Evolutionary conservation across 495 filamentous ascomycete species (phyloP).

Genomic region (Ascodesmis nigricans): DNA sequence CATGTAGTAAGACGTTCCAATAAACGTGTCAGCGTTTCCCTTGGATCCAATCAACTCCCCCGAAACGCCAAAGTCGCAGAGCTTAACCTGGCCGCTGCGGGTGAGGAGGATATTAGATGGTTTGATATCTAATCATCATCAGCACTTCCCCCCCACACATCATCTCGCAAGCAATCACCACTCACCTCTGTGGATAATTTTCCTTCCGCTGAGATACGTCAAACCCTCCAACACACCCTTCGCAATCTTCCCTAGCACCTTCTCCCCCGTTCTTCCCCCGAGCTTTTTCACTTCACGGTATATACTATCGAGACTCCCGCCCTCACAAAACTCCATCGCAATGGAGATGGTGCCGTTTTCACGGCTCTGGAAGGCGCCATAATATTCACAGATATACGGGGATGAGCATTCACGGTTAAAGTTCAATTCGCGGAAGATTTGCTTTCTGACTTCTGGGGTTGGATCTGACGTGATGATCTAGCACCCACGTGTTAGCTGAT

Average conservation of each 20-base stretch:
- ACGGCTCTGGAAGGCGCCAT: slow-evolving; percentile 86
- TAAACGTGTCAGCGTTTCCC: slow-evolving; percentile 95
- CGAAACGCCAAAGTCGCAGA: slow-evolving; percentile 94
- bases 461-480: slow-evolving; percentile 96
- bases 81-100: slow-evolving; percentile 78
- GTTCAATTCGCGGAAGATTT: slow-evolving; percentile 81
- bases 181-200: slow-evolving; percentile 80
- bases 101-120: slow-evolving; percentile 92
- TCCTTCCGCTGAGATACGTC: slow-evolving; percentile 85
- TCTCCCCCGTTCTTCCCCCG: slow-evolving; percentile 85
- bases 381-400: slow-evolving; percentile 87
- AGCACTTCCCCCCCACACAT: slow-evolving; percentile 1
- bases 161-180: background rate
- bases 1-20: slow-evolving; percentile 98
- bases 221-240: slow-evolving; percentile 86
- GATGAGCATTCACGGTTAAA: slow-evolving; percentile 96
- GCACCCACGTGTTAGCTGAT: slow-evolving; percentile 11
- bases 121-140: slow-evolving; percentile 52
- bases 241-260: slow-evolving; percentile 92
- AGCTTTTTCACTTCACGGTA: slow-evolving; percentile 93
- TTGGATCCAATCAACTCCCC: slow-evolving; percentile 89
- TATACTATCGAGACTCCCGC: slow-evolving; percentile 81
- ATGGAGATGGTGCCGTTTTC: slow-evolving; percentile 88
- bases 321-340: slow-evolving; percentile 98
- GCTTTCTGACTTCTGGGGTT: slow-evolving; percentile 90